phyloP scores from a whole-genome alignment of 164 flowering plant genomes.

The Hamamelis virginiana region DNA sequence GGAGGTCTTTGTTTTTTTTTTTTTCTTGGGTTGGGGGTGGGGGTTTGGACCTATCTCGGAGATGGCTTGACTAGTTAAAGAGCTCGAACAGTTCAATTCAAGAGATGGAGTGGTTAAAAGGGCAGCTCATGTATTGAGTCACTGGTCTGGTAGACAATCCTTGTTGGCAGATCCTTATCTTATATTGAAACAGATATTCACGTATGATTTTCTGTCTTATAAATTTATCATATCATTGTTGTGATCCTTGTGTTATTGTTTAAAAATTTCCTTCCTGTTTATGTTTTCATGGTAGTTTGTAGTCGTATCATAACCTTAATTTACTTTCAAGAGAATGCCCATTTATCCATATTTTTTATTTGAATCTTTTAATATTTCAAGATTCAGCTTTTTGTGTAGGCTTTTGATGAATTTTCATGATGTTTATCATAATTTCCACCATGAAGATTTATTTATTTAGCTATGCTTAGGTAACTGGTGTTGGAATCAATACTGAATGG shows the following conservation, averaged over 20 bases:
- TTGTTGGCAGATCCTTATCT: not conserved
- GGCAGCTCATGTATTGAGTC: too few species aligned
- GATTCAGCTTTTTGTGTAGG: not conserved
- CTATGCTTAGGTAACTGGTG: slow-evolving; percentile 76
- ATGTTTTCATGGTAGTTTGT: not conserved
- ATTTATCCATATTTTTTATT: not conserved
- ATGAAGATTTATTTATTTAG: slow-evolving; percentile 5
- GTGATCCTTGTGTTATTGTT: not conserved
- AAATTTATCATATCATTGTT: not conserved
- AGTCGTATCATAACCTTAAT: not conserved
- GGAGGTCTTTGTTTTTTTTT: too few species aligned
- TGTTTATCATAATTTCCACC: not conserved
- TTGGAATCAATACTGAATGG: slow-evolving; percentile 99
- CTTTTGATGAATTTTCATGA: not conserved
- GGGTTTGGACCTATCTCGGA: too few species aligned
- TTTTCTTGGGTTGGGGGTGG: too few species aligned
- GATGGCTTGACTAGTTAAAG: not conserved
- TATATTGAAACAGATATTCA: not conserved
- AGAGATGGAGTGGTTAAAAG: too few species aligned
- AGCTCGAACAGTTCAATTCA: too few species aligned
- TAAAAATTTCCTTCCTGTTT: not conserved
- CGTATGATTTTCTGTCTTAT: not conserved
- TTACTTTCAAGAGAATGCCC: not conserved
- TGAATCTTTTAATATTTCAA: not conserved
- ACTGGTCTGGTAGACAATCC: too few species aligned